Evolutionary conservation across 345 rosid genomes (phyloP).

Genomic region (Eucalyptus regnans): DNA sequence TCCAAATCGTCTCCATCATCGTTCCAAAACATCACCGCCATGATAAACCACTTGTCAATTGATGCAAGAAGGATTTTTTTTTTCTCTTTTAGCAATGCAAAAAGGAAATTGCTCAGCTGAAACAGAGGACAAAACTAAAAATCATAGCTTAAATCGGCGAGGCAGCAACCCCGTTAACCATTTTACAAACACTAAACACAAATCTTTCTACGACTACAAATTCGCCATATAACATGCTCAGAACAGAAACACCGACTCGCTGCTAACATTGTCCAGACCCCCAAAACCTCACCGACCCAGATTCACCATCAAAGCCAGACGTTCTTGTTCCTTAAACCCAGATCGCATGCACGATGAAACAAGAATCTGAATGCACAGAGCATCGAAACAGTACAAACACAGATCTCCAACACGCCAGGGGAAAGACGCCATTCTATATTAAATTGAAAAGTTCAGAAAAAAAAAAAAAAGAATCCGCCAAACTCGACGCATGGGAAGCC

Average conservation of each 20-base stretch:
- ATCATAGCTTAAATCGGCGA: background rate
- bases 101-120: background rate
- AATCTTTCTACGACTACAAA: background rate
- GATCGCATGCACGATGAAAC: background rate
- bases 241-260: background rate
- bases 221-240: background rate
- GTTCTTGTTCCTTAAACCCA: background rate
- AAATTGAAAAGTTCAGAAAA: background rate
- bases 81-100: background rate
- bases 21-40: background rate
- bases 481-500: background rate
- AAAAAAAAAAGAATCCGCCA: background rate
- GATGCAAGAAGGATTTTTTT: background rate
- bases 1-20: background rate
- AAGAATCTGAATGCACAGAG: background rate
- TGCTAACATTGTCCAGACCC: background rate
- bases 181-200: background rate
- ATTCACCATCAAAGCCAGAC: background rate
- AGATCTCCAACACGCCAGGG: background rate
- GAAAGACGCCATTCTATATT: background rate
- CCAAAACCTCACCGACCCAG: background rate
- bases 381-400: background rate
- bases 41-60: background rate
- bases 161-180: background rate
- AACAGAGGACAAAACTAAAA: background rate